Conservation (phyloP, 305 asterid genomes). For the Fraxinus baroniana region DNA sequence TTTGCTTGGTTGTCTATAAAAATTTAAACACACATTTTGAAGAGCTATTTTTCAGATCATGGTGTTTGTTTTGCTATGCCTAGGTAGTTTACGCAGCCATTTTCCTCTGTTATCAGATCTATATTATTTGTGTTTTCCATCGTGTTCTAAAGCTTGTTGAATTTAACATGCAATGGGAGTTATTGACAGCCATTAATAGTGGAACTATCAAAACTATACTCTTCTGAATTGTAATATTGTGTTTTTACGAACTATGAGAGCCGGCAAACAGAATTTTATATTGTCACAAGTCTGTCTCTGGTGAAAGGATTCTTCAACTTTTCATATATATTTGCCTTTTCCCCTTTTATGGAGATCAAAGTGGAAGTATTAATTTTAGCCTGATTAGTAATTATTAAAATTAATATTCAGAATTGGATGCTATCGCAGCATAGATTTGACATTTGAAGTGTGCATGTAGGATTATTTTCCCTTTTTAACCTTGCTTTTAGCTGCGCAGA, state of each 20-base stretch:
- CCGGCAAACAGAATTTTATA: neutral
- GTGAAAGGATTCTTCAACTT: constrained; percentile 3
- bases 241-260: neutral
- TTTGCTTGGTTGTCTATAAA: neutral
- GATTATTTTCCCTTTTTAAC: neutral
- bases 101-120: neutral
- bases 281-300: neutral
- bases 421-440: neutral
- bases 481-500: constrained; percentile 7
- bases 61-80: neutral
- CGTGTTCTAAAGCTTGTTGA: neutral
- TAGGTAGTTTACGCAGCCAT: neutral
- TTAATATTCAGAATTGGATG: neutral
- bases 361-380: neutral
- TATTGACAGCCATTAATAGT: neutral
- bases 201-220: neutral
- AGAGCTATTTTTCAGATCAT: neutral
- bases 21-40: neutral
- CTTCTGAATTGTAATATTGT: neutral
- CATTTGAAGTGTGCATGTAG: neutral
- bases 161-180: neutral
- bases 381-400: neutral
- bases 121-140: neutral
- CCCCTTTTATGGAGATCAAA: neutral
- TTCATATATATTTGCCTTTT: neutral